Evolutionary conservation across 208 protist genomes (phyloP).

Genomic region (Tritrichomonas musculus): DNA sequence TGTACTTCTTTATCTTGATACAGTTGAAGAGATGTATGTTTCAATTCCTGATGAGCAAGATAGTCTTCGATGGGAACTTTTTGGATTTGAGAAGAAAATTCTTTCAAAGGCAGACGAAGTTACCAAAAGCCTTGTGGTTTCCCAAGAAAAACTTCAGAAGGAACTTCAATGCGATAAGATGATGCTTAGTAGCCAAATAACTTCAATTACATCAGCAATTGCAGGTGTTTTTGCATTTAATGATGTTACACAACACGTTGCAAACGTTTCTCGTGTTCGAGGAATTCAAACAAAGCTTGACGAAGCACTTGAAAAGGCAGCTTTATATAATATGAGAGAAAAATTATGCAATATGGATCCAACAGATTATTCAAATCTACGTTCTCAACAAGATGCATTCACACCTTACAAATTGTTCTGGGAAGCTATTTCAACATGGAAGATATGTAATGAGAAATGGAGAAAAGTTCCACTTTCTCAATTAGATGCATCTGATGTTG

Average conservation of each 20-base stretch:
- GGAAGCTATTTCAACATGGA: slow-evolving; percentile 26
- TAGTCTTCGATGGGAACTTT: neutral
- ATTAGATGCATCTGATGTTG: neutral
- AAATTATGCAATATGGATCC: neutral
- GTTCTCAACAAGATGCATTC: neutral
- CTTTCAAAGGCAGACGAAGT: neutral
- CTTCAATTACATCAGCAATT: neutral
- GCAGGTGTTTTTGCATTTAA: slow-evolving; percentile 21
- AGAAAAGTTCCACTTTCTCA: neutral
- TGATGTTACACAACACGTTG: neutral
- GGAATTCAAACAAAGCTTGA: neutral
- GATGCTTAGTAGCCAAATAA: neutral
- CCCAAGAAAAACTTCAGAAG: neutral
- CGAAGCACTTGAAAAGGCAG: slow-evolving; percentile 4
- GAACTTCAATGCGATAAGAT: slow-evolving; percentile 25
- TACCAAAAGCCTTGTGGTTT: neutral
- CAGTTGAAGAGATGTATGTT: slow-evolving; percentile 28
- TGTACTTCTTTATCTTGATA: neutral
- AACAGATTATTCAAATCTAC: neutral
- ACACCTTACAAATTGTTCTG: slow-evolving; percentile 10
- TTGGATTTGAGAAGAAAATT: neutral
- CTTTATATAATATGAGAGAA: slow-evolving; percentile 32
- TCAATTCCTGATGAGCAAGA: slow-evolving; percentile 25
- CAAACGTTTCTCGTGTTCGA: neutral
- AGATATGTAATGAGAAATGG: slow-evolving; percentile 14